Percentiles rank a stretch among this genome's conserved stretches.
Evolutionary conservation across 176 grass and related monocot genomes (phyloP).

Genomic region (Oryza australiensis): DNA sequence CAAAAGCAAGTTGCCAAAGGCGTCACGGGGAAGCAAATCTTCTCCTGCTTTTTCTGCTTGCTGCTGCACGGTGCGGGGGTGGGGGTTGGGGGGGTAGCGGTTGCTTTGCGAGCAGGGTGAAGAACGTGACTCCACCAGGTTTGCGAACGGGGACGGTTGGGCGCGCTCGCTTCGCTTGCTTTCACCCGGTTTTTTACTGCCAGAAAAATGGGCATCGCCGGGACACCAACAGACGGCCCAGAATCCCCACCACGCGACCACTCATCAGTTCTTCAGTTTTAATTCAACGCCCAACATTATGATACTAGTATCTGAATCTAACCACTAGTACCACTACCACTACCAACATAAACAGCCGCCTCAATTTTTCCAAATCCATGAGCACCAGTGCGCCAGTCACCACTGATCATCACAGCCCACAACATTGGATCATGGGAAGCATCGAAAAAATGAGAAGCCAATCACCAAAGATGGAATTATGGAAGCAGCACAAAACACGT

Average conservation of each 20-base stretch:
- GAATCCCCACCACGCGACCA: not conserved
- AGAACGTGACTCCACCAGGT: constrained; percentile 9
- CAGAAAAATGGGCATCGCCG: not conserved
- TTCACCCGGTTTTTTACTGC: not conserved
- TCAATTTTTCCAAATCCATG: not conserved
- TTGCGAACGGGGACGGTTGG: no score
- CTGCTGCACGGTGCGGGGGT: not conserved
- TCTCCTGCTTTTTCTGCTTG: not conserved
- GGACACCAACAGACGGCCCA: not conserved
- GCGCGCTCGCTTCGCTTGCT: no score
- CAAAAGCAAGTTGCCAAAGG: not conserved
- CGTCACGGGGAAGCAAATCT: constrained; percentile 14
- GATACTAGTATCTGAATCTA: not conserved
- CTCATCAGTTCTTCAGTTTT: not conserved
- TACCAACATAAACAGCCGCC: not conserved
- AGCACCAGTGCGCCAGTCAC: not conserved
- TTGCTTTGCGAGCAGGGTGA: constrained; percentile 32
- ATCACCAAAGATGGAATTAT: not conserved
- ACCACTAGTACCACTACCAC: not conserved
- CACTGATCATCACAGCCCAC: not conserved
- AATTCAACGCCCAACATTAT: not conserved
- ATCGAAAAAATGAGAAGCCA: not conserved
- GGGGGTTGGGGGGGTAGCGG: no score
- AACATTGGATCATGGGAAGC: not conserved
- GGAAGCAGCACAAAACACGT: not conserved